A percentile compares a stretch with the other conserved stretches of the same genome.
Conservation (phyloP, 2,329 filamentous ascomycete species). For the Clarireedia homoeocarpa region DNA sequence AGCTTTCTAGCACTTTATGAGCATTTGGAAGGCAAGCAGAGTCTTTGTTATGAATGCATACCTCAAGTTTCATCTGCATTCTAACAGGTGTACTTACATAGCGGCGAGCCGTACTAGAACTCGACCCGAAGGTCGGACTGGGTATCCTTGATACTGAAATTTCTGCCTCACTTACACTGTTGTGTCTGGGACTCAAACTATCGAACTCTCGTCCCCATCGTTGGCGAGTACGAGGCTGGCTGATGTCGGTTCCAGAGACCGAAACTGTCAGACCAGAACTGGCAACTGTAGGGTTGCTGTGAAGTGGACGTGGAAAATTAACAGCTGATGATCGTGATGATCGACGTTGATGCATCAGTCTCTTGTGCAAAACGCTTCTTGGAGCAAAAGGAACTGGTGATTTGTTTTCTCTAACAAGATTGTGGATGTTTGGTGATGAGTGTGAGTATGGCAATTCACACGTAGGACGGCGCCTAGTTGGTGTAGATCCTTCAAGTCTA, state of each 20-base stretch:
- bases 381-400: slow-evolving; percentile 1
- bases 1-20: background rate
- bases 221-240: slow-evolving; percentile 1
- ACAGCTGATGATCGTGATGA: background rate
- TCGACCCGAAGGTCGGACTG: background rate
- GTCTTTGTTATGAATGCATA: background rate
- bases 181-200: background rate
- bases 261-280: slow-evolving; percentile 17
- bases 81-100: slow-evolving; percentile 14
- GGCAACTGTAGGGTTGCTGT: slow-evolving; percentile 18
- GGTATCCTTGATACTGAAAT: slow-evolving; percentile 7
- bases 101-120: slow-evolving; percentile 4
- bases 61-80: slow-evolving; percentile 14
- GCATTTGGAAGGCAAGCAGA: background rate
- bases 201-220: background rate
- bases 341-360: background rate
- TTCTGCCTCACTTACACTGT: background rate
- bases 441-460: background rate
- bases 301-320: slow-evolving; percentile 7
- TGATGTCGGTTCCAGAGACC: slow-evolving; percentile 14
- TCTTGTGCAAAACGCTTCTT: slow-evolving; percentile 2
- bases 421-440: slow-evolving; percentile 4
- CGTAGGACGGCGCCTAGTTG: background rate
- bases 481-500: background rate
- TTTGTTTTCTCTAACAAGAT: background rate